A percentile compares a stretch with the other conserved stretches of the same genome.
Evolutionary conservation across 1,284 basidiomycete genomes (phyloP).

Genomic region (Malassezia nana): DNA sequence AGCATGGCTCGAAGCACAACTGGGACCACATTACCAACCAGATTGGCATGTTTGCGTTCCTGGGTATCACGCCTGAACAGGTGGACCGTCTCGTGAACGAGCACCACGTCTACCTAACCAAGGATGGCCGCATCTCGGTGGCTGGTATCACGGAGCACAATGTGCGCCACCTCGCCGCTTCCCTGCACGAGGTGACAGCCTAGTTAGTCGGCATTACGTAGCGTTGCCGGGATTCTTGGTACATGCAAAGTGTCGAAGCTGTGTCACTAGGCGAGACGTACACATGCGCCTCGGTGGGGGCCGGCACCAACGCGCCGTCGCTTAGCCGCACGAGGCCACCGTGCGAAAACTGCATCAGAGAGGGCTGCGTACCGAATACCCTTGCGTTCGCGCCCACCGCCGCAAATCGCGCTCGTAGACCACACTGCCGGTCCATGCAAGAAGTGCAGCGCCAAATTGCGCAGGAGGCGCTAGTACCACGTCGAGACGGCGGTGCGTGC

Average conservation of each 20-base stretch:
- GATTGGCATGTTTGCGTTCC: conserved; percentile 49
- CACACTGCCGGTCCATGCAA: conserved; percentile 20
- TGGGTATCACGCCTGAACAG: conserved; percentile 47
- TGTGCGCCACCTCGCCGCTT: conserved; percentile 43
- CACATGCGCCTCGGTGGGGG: conserved; percentile 9
- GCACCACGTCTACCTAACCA: conserved; percentile 49
- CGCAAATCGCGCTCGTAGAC: conserved; percentile 21
- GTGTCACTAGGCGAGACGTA: neutral
- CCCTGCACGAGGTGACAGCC: conserved; percentile 40
- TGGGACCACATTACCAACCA: conserved; percentile 50
- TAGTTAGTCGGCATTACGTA: conserved; percentile 14
- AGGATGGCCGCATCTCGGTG: conserved; percentile 48
- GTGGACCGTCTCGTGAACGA: conserved; percentile 46
- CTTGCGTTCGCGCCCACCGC: conserved; percentile 8
- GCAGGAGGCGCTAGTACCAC: conserved; percentile 12
- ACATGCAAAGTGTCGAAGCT: conserved; percentile 6
- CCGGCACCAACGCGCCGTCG: conserved; percentile 1
- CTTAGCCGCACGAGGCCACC: conserved; percentile 3
- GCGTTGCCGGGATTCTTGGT: conserved; percentile 8
- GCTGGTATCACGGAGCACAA: conserved; percentile 47
- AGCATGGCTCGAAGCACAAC: conserved; percentile 47
- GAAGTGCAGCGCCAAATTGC: conserved; percentile 16
- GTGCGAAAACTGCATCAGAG: conserved; percentile 6
- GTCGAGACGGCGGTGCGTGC: conserved; percentile 17
- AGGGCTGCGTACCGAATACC: conserved; percentile 3